Evolutionary conservation across 2,329 filamentous ascomycete species (phyloP).

Genomic region (Geosmithia morbida): DNA sequence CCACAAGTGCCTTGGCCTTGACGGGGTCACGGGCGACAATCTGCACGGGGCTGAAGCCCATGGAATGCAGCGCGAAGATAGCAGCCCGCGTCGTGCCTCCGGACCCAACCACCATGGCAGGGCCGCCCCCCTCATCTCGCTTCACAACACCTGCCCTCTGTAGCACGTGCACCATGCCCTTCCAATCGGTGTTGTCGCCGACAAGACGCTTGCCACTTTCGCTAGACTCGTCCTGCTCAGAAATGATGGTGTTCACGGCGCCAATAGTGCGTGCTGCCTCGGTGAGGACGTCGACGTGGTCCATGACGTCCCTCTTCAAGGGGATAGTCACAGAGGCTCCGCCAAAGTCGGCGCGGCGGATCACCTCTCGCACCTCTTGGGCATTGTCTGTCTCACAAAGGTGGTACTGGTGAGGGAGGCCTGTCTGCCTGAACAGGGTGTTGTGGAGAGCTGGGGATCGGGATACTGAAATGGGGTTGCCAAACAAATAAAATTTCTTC

Average conservation of each 20-base stretch:
- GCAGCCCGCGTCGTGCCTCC: conserved; percentile 88
- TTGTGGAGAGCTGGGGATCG: conserved; percentile 87
- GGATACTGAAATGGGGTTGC: conserved; percentile 68
- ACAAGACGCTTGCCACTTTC: conserved; percentile 41
- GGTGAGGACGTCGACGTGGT: conserved; percentile 65
- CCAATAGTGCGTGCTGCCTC: conserved; percentile 71
- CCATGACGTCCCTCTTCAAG: conserved; percentile 78
- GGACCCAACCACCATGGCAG: conserved; percentile 74
- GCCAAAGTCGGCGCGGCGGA: conserved; percentile 64
- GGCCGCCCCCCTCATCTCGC: conserved; percentile 15
- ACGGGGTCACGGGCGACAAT: conserved; percentile 62
- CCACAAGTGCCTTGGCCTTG: conserved; percentile 53
- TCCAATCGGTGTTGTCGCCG: conserved; percentile 93
- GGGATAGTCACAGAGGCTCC: conserved; percentile 94
- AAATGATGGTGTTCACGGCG: conserved; percentile 87
- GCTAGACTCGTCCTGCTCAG: conserved; percentile 22
- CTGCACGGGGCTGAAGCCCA: conserved; percentile 78
- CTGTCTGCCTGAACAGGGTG: conserved; percentile 58
- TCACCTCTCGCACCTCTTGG: conserved; percentile 45
- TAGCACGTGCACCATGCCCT: conserved; percentile 75
- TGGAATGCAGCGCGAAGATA: conserved; percentile 71
- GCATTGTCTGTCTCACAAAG: conserved; percentile 59
- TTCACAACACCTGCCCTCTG: conserved; percentile 47
- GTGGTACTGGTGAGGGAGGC: conserved; percentile 74
- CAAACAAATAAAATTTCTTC: conserved; percentile 76